Percentiles rank a stretch among this genome's conserved stretches.
phyloP scores from a whole-genome alignment of 768 basidiomycete species.

The Rhizopogon vesiculosus region DNA sequence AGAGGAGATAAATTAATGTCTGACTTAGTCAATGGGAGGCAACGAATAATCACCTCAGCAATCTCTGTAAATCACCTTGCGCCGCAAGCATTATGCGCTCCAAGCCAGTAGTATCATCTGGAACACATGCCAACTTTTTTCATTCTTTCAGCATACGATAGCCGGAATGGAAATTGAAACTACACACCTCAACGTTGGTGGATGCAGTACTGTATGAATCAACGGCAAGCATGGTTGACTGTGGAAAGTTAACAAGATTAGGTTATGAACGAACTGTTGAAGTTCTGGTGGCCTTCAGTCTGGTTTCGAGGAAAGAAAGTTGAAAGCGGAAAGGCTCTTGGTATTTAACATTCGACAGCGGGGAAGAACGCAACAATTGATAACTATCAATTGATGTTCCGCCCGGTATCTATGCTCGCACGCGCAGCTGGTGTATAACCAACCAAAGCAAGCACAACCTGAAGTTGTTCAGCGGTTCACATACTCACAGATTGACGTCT shows the following conservation, averaged over 20 bases:
- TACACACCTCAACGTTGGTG: constrained; percentile 20
- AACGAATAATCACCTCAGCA: constrained; percentile 49
- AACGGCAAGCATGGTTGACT: constrained; percentile 15
- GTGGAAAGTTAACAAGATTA: background rate
- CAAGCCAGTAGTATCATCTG: constrained; percentile 39
- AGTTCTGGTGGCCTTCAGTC: background rate
- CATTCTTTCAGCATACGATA: constrained; percentile 1
- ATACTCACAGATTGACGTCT: constrained; percentile 2
- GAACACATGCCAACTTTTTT: constrained; percentile 18
- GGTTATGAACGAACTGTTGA: constrained; percentile 8
- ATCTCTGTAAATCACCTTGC: constrained; percentile 65
- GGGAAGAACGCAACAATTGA: background rate
- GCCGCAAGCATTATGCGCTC: constrained; percentile 68
- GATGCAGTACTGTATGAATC: constrained; percentile 19
- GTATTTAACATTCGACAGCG: background rate
- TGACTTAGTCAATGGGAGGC: background rate
- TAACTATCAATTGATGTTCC: background rate
- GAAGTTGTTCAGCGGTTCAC: background rate
- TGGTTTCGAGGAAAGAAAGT: background rate
- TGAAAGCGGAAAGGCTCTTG: background rate
- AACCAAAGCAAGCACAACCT: background rate
- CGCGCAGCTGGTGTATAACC: background rate
- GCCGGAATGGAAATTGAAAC: background rate
- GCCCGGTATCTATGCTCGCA: constrained; percentile 7
- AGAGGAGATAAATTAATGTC: background rate